A percentile compares a stretch with the other conserved stretches of the same genome.
Conservation (phyloP, 2,329 filamentous ascomycete species). For the Colletotrichum sp. region DNA sequence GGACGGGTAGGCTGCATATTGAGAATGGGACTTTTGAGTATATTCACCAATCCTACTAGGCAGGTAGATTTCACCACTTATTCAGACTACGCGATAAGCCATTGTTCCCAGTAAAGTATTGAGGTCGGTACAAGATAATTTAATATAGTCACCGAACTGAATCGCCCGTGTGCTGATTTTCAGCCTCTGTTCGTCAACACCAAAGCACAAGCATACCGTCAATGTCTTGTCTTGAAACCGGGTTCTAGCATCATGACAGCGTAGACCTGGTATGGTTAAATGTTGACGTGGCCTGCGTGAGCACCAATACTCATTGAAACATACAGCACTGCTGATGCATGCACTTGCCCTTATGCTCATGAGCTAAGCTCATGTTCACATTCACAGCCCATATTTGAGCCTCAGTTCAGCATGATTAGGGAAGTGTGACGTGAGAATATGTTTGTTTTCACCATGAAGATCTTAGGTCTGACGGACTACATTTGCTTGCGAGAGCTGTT, state of each 20-base stretch:
- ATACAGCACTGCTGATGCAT: background rate
- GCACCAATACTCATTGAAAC: background rate
- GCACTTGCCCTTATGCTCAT: background rate
- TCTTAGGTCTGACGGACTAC: too few relatives aligned
- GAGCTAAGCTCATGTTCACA: background rate
- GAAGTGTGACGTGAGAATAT: background rate
- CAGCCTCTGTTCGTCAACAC: background rate
- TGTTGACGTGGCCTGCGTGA: background rate
- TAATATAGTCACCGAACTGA: background rate
- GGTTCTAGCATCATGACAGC: background rate
- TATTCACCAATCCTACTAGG: background rate
- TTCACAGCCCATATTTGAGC: background rate
- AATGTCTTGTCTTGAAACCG: background rate
- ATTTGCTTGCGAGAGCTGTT: background rate
- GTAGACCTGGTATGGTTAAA: background rate
- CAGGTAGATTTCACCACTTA: fast-evolving
- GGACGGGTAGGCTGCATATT: background rate
- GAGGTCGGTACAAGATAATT: fast-evolving
- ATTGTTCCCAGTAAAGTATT: background rate
- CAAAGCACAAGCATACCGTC: background rate
- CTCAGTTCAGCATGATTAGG: fast-evolving
- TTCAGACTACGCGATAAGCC: fast-evolving
- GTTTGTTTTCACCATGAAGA: too few relatives aligned
- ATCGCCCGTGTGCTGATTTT: fast-evolving
- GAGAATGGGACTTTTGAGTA: background rate